These are phyloP conservation scores for Aspergillus unguis DNA, from an alignment of 2,329 filamentous ascomycete genomes.

Conservation along the genomic window DNA sequence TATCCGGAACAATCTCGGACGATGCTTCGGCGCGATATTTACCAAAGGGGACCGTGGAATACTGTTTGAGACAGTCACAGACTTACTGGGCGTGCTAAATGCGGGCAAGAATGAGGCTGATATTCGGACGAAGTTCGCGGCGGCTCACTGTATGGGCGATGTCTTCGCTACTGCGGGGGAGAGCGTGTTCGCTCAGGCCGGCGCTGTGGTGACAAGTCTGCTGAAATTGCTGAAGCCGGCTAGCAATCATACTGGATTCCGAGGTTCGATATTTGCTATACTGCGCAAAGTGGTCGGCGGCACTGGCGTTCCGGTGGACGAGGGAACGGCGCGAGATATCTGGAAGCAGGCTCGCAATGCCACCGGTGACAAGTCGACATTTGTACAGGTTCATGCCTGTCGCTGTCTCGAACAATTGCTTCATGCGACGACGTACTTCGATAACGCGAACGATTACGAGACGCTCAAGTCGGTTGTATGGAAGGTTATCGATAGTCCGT, in stretches of 20 bases:
- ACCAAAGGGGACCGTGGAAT: slow-evolving; percentile 83
- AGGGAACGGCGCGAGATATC: slow-evolving; percentile 78
- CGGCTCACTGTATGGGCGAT: slow-evolving; percentile 79
- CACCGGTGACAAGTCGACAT: slow-evolving; percentile 72
- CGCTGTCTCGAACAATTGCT: slow-evolving; percentile 73
- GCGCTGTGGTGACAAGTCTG: slow-evolving; percentile 67
- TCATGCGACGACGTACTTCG: slow-evolving; percentile 73
- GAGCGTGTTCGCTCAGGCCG: slow-evolving; percentile 80
- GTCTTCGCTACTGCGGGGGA: slow-evolving; percentile 91
- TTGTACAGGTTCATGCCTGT: slow-evolving; percentile 76
- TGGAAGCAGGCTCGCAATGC: slow-evolving; percentile 87
- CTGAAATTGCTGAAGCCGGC: slow-evolving; percentile 78
- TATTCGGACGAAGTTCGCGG: slow-evolving; percentile 76
- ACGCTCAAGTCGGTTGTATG: slow-evolving; percentile 76
- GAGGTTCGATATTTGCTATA: slow-evolving; percentile 72
- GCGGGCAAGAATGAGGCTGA: slow-evolving; percentile 76
- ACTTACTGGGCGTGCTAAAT: slow-evolving; percentile 70
- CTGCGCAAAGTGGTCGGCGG: slow-evolving; percentile 73
- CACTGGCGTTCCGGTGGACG: slow-evolving; percentile 74
- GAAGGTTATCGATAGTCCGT: slow-evolving; percentile 79
- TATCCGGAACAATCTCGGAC: slow-evolving; percentile 82
- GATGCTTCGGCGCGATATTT: slow-evolving; percentile 79
- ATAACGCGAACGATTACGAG: slow-evolving; percentile 86
- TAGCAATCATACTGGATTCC: slow-evolving; percentile 74
- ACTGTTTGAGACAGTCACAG: slow-evolving; percentile 91